Evolutionary conservation across 2,329 filamentous ascomycete genomes (phyloP), one percentile per base, ranked within the genome.

Genomic region (Phyllosticta citriasiana): DNA sequence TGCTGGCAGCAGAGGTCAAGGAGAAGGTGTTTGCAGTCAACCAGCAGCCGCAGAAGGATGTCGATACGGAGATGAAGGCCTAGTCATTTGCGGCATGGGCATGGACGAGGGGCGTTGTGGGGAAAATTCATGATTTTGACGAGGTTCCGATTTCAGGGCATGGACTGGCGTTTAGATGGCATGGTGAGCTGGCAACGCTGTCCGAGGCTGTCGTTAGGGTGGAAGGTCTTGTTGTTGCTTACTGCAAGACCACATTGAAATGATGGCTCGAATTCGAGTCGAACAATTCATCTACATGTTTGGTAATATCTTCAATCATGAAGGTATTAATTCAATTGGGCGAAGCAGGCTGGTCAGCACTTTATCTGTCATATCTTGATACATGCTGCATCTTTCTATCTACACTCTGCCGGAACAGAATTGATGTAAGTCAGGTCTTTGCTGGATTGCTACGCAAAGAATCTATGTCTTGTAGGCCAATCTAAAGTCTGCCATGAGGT

Each of bases 1-100:
- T 88, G 64, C 76, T 86, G 69, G 84, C 84, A 1, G 78, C 79
- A 0, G 79, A 84, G 67, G 79, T 88, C 64, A 88, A 88, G 77
- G 81, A 81, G 57, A 80, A 80, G 68, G 73, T 88, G 4, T 88
- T 88, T 62, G 53, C 47, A 30, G 33, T 47, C 3, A 27, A 30
- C 25, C 22, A 27, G 16, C 19, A 19, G 25, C 50, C 4, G 16
- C 47, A 47, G 51, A 52, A 56, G 6, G 60, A 62, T 33, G 60
- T 33, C 12, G 60, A 62, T 55, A 62, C 55, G 12, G 60, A 62
- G 35, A 62, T 62, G 60, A 62, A 62, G 51, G 60, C 60, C 25
- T 62, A 35, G 53, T 16, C 22, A 16, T 16, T 7, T 33, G 16
- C 16, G 9, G 22, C 16, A n/a, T 25, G 9, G 19, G 24, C n/a